Evolutionary conservation across 2,329 filamentous ascomycete species (phyloP), one percentile per base, ranked within the genome.

Genomic region (Aspergillus oerlinghausenensis): DNA sequence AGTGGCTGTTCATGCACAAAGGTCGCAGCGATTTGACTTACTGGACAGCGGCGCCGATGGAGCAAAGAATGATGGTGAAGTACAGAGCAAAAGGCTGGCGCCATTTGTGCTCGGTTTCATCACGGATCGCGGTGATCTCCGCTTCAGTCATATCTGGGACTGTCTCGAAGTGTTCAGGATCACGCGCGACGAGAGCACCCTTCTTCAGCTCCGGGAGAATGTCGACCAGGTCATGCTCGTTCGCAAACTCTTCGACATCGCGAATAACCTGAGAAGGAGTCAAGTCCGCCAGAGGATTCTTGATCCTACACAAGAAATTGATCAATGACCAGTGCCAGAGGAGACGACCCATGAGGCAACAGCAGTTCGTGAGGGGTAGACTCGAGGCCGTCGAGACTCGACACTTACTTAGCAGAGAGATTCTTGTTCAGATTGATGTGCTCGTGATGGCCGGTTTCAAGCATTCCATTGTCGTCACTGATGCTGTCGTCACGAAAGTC

Each of bases 1-100:
- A 58, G 50, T 3, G 10, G 10, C 14, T 23, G 10, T 8, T 6
- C 23, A 8, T 9, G 26, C 11, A 21, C 4, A 4, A 21, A 14
- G 4, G 5, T 35, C 32, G 32, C 32, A 50, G 23, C n/a, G 29
- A 11, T 21, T 29, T 7, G 42, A 72, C 77, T 58, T 67, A 74
- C 72, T 83, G 80, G 0, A 82, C 77, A 8, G 79, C 79, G 51
- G 80, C 79, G 45, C 77, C 80, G 48, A 83, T 74, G 1, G 79
- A 81, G 63, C 79, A 81, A 17, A 82, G 72, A 43, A 79, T 74
- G 59, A 83, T 79, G 8, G 78, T 80, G 55, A 78, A 75, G 64
- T 82, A 82, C 7, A 83, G 70, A 14, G 74, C 59, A 49, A 58
- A 62, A 3, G 81, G 79, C 59, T 82, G 80, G 10, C 73, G 73